Base-by-base conservation (phyloP, 2,329 filamentous ascomycete species). In the Onygena corvina region DNA sequence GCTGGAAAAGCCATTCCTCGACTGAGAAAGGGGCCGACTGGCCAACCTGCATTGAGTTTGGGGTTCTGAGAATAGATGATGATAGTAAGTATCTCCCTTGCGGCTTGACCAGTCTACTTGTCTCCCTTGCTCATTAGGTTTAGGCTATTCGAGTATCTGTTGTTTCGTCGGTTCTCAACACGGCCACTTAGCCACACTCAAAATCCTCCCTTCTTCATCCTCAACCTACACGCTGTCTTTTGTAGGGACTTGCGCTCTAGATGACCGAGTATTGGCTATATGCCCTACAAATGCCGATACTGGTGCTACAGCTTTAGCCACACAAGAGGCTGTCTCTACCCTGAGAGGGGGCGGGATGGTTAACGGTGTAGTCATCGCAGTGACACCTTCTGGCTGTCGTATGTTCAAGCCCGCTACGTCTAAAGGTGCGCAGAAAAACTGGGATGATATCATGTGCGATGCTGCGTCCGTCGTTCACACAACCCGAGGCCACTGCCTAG, bases 381-480 rank as follows among this genome's bases (percentile, higher is more conserved):
- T 90, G 65, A 86, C 82, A 1, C 68, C 71, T 34, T 76, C 76
- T 2, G 86, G 88, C 58, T 83, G 81, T n/a, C 80, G 89, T 50
- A 80, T 98, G 45, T 94, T 95, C 72, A 86, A 82, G 56, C 90
- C 92, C 0, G 81, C 87, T 2, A 79, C 78, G 1, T 75, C 81
- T 16, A 96, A 94, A 67, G 92, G 90, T n/a, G 89, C 90, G 0
- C 86, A 88, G 49, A 94, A 92, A 59, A 80, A 81, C 1, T 96
- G 92, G 67, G 88, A 94, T 59, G 81, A 86, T 56, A 79, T 75
- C 52, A 71, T 94, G 34, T 96, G 90, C 62, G 83, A 94, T 59
- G 76, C 85, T 1, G 90, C 92, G 2, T 73, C 76, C 2, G 79
- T 96, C 0, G 81, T 84, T 0, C 80, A 85, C 48, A 81, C 84